These are phyloP conservation scores for Letharia columbiana DNA, from an alignment of 495 filamentous ascomycete species.

Conservation along the genomic window DNA sequence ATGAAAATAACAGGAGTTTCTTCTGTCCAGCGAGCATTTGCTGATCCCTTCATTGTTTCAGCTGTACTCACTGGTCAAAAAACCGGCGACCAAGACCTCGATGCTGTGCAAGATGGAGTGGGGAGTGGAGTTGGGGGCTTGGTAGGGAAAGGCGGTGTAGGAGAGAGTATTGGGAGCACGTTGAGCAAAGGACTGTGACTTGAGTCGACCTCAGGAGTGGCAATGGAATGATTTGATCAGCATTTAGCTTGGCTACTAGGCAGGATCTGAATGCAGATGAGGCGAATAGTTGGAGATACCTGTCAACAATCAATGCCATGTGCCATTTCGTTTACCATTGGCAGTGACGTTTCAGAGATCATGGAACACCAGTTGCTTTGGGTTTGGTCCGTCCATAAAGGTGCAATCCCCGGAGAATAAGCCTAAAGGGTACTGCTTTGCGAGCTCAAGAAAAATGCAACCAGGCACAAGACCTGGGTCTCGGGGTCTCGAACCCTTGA, in stretches of 20 bases:
- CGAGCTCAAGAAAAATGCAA: background rate
- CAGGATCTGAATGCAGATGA: background rate
- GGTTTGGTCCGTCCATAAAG: background rate
- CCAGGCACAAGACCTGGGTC: background rate
- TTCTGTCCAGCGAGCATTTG: background rate
- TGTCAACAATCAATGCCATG: background rate
- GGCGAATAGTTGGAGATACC: background rate
- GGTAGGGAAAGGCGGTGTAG: conserved; percentile 25
- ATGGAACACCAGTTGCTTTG: background rate
- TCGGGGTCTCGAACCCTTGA: background rate
- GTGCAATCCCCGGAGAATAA: background rate
- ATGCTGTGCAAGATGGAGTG: conserved; percentile 32
- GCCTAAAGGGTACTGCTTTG: background rate
- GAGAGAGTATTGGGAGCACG: conserved; percentile 20
- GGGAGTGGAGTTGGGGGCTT: conserved; percentile 27
- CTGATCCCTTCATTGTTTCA: conserved; percentile 10
- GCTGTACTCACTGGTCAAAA: conserved; percentile 30
- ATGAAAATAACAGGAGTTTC: background rate
- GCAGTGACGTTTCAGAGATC: background rate
- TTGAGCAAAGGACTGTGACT: conserved; percentile 23
- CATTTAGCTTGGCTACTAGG: background rate
- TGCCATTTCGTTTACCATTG: background rate
- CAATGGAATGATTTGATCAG: background rate
- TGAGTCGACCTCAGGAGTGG: background rate
- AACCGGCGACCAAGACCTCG: conserved; percentile 33